These are phyloP conservation scores for Fraxinus excelsior DNA, from an alignment of 257 asterid genomes.

Conservation along the genomic window DNA sequence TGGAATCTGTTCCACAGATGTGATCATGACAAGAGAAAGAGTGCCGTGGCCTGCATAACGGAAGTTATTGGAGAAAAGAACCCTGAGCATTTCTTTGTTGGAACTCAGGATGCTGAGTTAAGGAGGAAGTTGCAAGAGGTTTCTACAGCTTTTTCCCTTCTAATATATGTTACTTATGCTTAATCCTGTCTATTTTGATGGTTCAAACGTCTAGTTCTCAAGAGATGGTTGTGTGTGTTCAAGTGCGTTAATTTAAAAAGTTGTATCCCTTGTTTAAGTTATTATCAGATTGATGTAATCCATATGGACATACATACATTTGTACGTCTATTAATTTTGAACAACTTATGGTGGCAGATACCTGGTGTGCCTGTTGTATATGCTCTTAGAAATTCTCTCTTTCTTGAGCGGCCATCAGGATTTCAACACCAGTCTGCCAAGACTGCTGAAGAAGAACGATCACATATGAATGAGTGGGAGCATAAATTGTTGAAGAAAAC, in stretches of 20 bases:
- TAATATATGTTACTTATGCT: not conserved
- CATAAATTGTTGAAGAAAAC: slow-evolving; percentile 42
- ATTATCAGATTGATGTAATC: slow-evolving; percentile 2
- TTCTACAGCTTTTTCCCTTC: slow-evolving; percentile 11
- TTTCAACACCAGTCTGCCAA: slow-evolving; percentile 64
- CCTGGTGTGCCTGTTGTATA: slow-evolving; percentile 85
- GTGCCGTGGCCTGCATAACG: slow-evolving; percentile 66
- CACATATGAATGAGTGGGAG: slow-evolving; percentile 70
- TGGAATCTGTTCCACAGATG: slow-evolving; percentile 53
- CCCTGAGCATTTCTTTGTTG: slow-evolving; percentile 83
- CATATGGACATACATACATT: slow-evolving; percentile 1
- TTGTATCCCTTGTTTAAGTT: not conserved
- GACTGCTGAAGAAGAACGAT: slow-evolving; percentile 71
- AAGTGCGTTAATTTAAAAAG: not conserved
- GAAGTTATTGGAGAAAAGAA: slow-evolving; percentile 81
- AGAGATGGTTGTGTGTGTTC: not conserved
- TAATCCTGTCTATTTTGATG: not conserved
- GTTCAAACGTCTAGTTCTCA: not conserved
- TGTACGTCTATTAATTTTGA: not conserved
- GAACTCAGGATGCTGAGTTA: slow-evolving; percentile 84
- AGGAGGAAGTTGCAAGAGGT: slow-evolving; percentile 80
- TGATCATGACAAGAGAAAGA: slow-evolving; percentile 77
- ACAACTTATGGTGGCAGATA: slow-evolving; percentile 48
- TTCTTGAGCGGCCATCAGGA: slow-evolving; percentile 81
- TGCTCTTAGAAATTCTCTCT: slow-evolving; percentile 79